Evolutionary conservation across 78 protist genomes (phyloP).

Genomic region (Fonticula alba): DNA sequence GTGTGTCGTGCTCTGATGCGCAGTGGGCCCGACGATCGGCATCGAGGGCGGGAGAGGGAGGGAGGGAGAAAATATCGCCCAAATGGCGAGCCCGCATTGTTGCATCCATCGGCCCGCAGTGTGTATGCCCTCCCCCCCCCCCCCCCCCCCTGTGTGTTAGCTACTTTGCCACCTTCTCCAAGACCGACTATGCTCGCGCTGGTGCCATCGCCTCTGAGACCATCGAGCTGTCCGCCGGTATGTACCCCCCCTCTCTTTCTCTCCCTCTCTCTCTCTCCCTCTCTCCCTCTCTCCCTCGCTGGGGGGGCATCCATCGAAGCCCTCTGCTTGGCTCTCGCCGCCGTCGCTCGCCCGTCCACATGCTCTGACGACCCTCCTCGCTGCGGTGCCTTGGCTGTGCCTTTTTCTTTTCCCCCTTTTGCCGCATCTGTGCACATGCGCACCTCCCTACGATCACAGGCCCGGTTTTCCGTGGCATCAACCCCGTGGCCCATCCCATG

Average conservation of each 20-base stretch:
- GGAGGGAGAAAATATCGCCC: no score
- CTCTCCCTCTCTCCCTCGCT: slow-evolving; percentile 22
- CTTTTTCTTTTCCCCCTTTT: background rate
- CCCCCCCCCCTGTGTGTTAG: background rate
- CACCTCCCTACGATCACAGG: no score
- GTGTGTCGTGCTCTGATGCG: background rate
- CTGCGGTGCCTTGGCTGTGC: background rate
- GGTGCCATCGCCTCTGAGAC: slow-evolving; percentile 53
- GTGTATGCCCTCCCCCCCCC: background rate
- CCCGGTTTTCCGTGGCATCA: no score
- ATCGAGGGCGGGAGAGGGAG: no score
- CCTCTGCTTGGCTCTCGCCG: background rate
- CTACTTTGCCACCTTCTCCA: slow-evolving; percentile 18
- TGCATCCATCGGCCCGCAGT: background rate
- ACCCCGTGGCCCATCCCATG: no score
- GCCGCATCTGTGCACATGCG: background rate
- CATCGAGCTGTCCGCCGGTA: slow-evolving; percentile 23
- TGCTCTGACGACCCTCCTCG: background rate
- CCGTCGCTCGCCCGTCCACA: background rate
- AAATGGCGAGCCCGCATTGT: slow-evolving; percentile 8
- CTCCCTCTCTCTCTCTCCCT: no score
- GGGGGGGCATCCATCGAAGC: background rate
- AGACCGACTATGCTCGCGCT: slow-evolving; percentile 60
- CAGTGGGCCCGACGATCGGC: no score
- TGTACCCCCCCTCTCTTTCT: slow-evolving; percentile 6